Conservation (phyloP, 305 asterid species). For the Fraxinus greggii region DNA sequence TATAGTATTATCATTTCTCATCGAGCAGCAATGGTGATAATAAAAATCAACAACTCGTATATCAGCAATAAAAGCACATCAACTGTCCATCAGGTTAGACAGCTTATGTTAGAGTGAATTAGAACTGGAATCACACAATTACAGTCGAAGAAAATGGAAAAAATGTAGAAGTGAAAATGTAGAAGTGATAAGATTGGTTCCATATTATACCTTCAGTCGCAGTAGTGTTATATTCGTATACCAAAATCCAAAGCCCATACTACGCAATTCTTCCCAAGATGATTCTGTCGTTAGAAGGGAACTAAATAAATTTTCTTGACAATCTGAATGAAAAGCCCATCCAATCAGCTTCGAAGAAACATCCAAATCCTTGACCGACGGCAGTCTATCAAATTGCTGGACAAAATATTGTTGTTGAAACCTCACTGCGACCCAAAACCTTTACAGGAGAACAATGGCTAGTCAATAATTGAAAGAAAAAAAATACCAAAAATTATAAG, state of each 20-base stretch:
- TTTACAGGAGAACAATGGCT: constrained; percentile 34
- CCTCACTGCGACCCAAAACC: constrained; percentile 93
- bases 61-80: constrained; percentile 21
- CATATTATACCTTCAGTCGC: constrained; percentile 72
- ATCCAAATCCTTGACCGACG: constrained; percentile 62
- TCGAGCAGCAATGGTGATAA: constrained; percentile 20
- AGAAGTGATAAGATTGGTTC: constrained; percentile 25
- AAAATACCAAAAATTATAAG: constrained; percentile 2
- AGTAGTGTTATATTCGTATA: constrained; percentile 63
- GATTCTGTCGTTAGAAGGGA: constrained; percentile 80
- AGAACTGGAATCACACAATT: background rate
- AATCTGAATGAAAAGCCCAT: constrained; percentile 98
- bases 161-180: too few relatives aligned
- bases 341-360: constrained; percentile 67
- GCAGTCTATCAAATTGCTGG: constrained; percentile 54
- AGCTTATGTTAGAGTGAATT: constrained; percentile 14
- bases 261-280: constrained; percentile 93
- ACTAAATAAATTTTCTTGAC: constrained; percentile 80
- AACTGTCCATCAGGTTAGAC: constrained; percentile 11
- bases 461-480: constrained; percentile 17
- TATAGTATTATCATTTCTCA: constrained; percentile 11
- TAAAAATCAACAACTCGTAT: constrained; percentile 8
- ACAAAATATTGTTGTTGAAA: constrained; percentile 66
- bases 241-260: constrained; percentile 93
- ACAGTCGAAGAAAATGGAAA: constrained; percentile 16